Percentiles rank a stretch among this genome's conserved stretches.
Evolutionary conservation across 192 early-diverging fungal species (phyloP).

Genomic region (Kappamyces sp.): DNA sequence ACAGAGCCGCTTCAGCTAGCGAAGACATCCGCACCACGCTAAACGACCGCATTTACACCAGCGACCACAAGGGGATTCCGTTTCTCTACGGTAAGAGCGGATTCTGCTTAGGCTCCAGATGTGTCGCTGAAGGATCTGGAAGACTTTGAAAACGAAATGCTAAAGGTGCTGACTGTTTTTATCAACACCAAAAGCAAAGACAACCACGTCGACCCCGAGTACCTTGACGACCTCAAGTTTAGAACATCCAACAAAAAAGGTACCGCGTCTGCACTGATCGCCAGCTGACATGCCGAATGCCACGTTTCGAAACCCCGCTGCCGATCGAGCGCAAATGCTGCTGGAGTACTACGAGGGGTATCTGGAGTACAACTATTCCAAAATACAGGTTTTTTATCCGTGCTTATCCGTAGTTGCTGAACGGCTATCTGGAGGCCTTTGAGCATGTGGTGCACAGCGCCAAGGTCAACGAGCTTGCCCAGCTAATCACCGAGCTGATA

Average conservation of each 20-base stretch:
- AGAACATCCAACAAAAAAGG: slow-evolving; percentile 28
- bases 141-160: slow-evolving; percentile 33
- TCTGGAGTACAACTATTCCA: slow-evolving; percentile 46
- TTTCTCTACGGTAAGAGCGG: slow-evolving; percentile 46
- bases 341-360: slow-evolving; percentile 45
- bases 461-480: slow-evolving; percentile 26
- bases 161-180: slow-evolving; percentile 42
- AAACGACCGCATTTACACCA: slow-evolving; percentile 25
- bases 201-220: slow-evolving; percentile 13
- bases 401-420: slow-evolving; percentile 25
- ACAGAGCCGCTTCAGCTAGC: background rate
- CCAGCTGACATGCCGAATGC: slow-evolving; percentile 37
- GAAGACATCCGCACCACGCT: slow-evolving; percentile 37
- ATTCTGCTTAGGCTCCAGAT: slow-evolving; percentile 24
- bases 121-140: slow-evolving; percentile 38
- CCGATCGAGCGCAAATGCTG: slow-evolving; percentile 43
- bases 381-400: slow-evolving; percentile 34
- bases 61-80: slow-evolving; percentile 29
- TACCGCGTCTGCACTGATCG: slow-evolving; percentile 7
- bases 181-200: slow-evolving; percentile 35
- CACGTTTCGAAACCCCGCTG: slow-evolving; percentile 39
- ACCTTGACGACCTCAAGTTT: slow-evolving; percentile 37
- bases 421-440: slow-evolving; percentile 43
- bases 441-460: slow-evolving; percentile 31
- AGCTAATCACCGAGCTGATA: slow-evolving; percentile 38